Percentiles rank a stretch among this genome's conserved stretches.
Conservation (phyloP, 2,329 filamentous ascomycete genomes). For the Penicillium thymicola region DNA sequence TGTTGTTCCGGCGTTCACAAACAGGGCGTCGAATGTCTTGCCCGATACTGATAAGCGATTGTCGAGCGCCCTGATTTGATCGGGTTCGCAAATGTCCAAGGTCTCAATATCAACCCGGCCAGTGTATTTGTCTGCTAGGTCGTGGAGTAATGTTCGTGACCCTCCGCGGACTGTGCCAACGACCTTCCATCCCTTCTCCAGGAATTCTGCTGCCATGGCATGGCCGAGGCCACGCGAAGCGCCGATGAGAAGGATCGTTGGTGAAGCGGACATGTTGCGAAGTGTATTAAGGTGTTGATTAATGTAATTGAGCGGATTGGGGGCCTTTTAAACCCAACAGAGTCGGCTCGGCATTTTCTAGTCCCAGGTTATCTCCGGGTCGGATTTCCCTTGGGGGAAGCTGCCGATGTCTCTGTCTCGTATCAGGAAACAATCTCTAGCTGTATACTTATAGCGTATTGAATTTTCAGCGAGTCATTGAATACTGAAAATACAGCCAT, state of each 20-base stretch:
- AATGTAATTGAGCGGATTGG: not conserved
- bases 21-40: not conserved
- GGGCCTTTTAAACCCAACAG: not conserved
- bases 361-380: not conserved
- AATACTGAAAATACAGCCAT: not conserved
- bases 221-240: conserved; percentile 1
- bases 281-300: not conserved
- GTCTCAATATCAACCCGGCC: not conserved
- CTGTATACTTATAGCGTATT: not conserved
- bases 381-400: not conserved
- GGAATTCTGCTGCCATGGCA: not conserved
- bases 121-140: not conserved
- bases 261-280: not conserved
- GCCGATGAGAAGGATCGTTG: not conserved
- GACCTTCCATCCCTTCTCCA: conserved; percentile 1
- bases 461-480: not conserved
- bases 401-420: no score
- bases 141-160: not conserved
- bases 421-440: not conserved
- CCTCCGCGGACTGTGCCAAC: not conserved
- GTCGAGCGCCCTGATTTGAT: conserved; percentile 1
- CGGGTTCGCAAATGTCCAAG: not conserved
- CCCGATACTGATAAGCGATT: not conserved
- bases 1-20: not conserved
- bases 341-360: not conserved